Evolutionary conservation across 495 filamentous ascomycete species (phyloP).

Genomic region (Neurospora terricola): DNA sequence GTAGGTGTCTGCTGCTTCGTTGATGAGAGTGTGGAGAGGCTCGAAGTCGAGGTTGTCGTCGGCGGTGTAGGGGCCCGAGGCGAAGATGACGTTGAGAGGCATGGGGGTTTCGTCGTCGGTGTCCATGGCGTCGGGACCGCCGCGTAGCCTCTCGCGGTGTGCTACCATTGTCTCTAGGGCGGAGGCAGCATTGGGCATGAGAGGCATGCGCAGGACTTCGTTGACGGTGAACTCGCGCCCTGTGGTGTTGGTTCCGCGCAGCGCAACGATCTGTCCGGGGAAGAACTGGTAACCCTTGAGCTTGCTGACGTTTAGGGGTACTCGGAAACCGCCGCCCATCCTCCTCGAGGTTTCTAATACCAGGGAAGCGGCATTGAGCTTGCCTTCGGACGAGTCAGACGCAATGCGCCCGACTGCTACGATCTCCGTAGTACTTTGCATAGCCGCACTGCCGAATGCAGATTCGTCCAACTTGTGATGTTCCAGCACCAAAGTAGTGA

Average conservation of each 20-base stretch:
- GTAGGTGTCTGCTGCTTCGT: slow-evolving; percentile 59
- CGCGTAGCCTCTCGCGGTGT: slow-evolving; percentile 53
- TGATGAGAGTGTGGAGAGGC: slow-evolving; percentile 70
- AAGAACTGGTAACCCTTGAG: slow-evolving; percentile 74
- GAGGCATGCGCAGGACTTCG: slow-evolving; percentile 63
- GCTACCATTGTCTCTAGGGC: slow-evolving; percentile 46
- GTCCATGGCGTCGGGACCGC: slow-evolving; percentile 50
- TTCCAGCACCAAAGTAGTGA: slow-evolving; percentile 58
- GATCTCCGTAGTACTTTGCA: slow-evolving; percentile 73
- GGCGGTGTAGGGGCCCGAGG: slow-evolving; percentile 81
- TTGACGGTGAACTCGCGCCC: slow-evolving; percentile 75
- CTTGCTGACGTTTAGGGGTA: slow-evolving; percentile 66
- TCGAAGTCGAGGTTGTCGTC: slow-evolving; percentile 87
- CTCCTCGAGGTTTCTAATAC: slow-evolving; percentile 80
- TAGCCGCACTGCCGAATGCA: slow-evolving; percentile 80
- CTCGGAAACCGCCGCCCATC: slow-evolving; percentile 70
- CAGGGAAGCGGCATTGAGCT: slow-evolving; percentile 70
- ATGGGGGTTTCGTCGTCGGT: slow-evolving; percentile 36
- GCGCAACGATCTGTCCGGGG: slow-evolving; percentile 85
- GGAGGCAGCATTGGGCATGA: slow-evolving; percentile 60
- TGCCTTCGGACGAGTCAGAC: slow-evolving; percentile 74
- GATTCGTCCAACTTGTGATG: slow-evolving; percentile 66
- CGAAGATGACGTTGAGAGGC: slow-evolving; percentile 66
- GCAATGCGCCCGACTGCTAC: slow-evolving; percentile 86
- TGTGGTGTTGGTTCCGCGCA: slow-evolving; percentile 76